Percentiles rank a stretch among this genome's conserved stretches.
Evolutionary conservation across 73 alveolate species (phyloP).

Genomic region (Paramecium bursaria): DNA sequence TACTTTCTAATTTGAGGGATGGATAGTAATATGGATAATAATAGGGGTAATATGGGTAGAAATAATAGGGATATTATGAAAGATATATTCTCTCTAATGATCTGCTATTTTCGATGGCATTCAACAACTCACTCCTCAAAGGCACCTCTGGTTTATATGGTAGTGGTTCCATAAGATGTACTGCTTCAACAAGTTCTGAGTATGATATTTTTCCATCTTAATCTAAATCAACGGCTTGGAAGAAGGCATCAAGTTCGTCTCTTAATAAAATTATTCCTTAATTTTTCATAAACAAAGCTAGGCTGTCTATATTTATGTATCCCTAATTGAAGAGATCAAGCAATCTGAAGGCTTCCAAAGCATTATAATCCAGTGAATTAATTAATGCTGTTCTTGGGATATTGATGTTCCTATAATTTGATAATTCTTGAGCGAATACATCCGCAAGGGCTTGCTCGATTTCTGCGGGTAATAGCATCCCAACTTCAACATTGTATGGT

Average conservation of each 20-base stretch:
- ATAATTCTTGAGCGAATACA: constrained; percentile 31
- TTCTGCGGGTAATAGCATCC: constrained; percentile 34
- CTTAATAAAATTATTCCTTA: background rate
- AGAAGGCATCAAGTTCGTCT: constrained; percentile 48
- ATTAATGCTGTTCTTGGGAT: constrained; percentile 10
- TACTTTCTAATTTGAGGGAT: constrained; percentile 34
- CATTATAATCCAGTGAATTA: constrained; percentile 25
- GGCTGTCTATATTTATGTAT: background rate
- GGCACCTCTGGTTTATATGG: constrained; percentile 35
- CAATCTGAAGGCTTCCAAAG: constrained; percentile 41
- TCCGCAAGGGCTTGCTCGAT: constrained; percentile 27
- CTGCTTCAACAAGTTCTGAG: constrained; percentile 55
- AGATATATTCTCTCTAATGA: constrained; percentile 32
- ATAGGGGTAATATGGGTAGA: constrained; percentile 55
- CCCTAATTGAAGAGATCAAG: constrained; percentile 44
- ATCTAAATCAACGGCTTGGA: constrained; percentile 50
- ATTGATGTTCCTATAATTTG: background rate
- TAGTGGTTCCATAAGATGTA: constrained; percentile 48
- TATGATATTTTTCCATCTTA: constrained; percentile 60
- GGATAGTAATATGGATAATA: constrained; percentile 58
- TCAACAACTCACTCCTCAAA: constrained; percentile 5
- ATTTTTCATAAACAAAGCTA: constrained; percentile 9
- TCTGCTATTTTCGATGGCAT: constrained; percentile 46
- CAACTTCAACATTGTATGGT: constrained; percentile 43
- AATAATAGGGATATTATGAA: constrained; percentile 27